Base-by-base conservation (phyloP, 2,329 filamentous ascomycete genomes). In the Dothideomycetes sp. region DNA sequence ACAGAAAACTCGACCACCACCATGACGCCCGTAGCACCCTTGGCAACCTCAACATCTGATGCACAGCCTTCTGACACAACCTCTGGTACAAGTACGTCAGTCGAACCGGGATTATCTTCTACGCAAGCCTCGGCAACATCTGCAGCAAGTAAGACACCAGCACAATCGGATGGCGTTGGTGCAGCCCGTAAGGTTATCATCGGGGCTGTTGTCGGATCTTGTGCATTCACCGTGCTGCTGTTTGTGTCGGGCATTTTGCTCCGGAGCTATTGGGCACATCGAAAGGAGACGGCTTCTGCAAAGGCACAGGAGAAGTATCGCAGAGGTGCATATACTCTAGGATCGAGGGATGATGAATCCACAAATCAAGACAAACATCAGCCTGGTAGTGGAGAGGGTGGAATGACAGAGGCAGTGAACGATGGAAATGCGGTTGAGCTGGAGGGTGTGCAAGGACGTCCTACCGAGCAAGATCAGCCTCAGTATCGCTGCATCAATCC, bases 211-310 rank as follows among this genome's bases (percentile, higher is more conserved):
- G 15, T 42, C n/a, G 40, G 40, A 24, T 31, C 32, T 6, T 32
- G 25, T 3, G 40, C 31, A 18, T 32, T 32, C 13, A 34, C 32
- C 4, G 20, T 36, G 4, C 11, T 35, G 11, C 16, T 42, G 1
- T 15, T 42, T 25, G 24, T 19, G n/a, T 10, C 25, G 20, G 4
- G 17, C 5, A 35, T 35, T 27, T 6, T 35, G 3, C 8, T 31
- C 33, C 27, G 27, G 24, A 42, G 36, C n/a, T 34, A n/a, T 12
- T 36, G 24, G 24, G 27, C 20, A 10, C 40, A 27, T 11, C 32
- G 40, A 27, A 24, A 20, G 25, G 13, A n/a, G n/a, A n/a, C 13
- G n/a, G 31, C 13, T 20, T 9, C 5, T 4, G 35, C 23, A 24
- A 23, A 20, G 12, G 5, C 1, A 5, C 13, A 13, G 16, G 37